A percentile compares a stretch with the other conserved stretches of the same genome.
Evolutionary conservation across 75 land plant species (phyloP).

Genomic region (Pinus albicaulis): DNA sequence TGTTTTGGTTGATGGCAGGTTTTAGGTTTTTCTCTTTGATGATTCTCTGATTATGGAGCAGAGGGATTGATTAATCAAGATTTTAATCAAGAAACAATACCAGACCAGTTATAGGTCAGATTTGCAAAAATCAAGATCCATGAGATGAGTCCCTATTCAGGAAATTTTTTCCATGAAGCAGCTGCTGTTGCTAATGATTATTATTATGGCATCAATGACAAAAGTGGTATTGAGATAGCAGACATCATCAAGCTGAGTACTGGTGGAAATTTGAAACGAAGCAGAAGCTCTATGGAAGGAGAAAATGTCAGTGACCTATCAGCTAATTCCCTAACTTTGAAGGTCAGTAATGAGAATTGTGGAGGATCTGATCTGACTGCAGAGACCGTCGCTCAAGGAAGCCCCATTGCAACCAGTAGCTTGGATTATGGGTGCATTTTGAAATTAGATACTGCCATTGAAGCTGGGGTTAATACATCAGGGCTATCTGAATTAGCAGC

Average conservation of each 20-base stretch:
- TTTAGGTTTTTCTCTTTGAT: neutral
- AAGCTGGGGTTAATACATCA: neutral
- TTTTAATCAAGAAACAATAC: no score
- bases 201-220: no score
- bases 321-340: neutral
- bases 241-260: no score
- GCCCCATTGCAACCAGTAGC: neutral
- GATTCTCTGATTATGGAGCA: neutral
- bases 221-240: no score
- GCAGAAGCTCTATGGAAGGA: neutral
- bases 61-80: neutral
- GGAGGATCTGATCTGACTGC: slow-evolving; percentile 6
- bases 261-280: neutral
- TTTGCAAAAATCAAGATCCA: no score
- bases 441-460: neutral
- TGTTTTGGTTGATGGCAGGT: neutral
- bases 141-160: no score
- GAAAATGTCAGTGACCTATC: neutral
- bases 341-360: slow-evolving; percentile 1
- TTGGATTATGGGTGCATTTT: neutral
- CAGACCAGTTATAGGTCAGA: no score
- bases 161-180: no score
- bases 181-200: no score
- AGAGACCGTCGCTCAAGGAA: neutral
- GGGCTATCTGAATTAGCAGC: no score